Evolutionary conservation across 73 alveolate species (phyloP), one percentile per base, ranked within the genome.

Genomic region (Paramecium primaurelia): DNA sequence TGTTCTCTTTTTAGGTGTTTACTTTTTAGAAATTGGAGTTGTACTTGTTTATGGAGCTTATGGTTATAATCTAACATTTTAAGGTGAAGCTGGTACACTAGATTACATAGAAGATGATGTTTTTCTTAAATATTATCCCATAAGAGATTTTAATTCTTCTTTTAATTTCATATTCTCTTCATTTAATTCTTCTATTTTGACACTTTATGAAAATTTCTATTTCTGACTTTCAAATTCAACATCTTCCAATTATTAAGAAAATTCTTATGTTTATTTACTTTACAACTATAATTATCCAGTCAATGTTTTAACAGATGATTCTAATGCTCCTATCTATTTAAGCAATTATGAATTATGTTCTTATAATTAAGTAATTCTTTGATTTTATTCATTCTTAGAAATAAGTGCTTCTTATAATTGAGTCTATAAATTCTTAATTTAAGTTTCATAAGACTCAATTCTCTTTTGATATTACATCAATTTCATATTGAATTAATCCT

Each of bases 131-230:
- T 37, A 34, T 38, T 73, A 73, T 38, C 87, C 87, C 87, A 73
- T 73, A 9, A 73, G 32, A 14, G 87, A 73, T n/a, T 73, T 73
- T 25, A 73, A 73, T 38, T 73, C 87, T 10, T 73, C 87, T 44
- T 73, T 73, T 38, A 73, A 73, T 4, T 73, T 73, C 18, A 22
- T 22, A 14, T 73, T 73, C 12, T 73, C 87, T 12, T 73, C 87
- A 20, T 36, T 73, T 20, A 73, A 73, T 73, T 73, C 87, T 38
- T 73, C 87, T 2, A 73, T 73, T 12, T 73, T 36, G n/a, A 73
- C 87, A 34, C 32, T 40, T 6, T 36, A 73, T 30, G 60, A 36
- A 37, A 73, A 73, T 73, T 73, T 73, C 6, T 6, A n/a, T 37
- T 73, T 73, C n/a, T 73, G 22, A 36, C 37, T 18, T 16, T 36